Evolutionary conservation across 2,329 filamentous ascomycete genomes (phyloP).

Genomic region (Calonectria henricotiae): DNA sequence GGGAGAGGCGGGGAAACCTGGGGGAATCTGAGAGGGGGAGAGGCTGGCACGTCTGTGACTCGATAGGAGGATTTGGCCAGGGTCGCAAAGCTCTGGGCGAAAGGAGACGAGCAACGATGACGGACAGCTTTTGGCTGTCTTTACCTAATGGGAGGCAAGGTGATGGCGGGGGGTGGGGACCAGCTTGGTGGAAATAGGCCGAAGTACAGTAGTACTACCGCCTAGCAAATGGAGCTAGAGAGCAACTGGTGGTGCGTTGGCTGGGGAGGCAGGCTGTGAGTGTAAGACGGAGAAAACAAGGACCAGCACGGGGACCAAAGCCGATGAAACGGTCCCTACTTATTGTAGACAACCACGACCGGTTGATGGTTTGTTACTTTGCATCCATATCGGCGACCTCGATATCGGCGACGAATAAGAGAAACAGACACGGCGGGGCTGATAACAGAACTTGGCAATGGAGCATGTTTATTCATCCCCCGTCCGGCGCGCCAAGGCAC

Average conservation of each 20-base stretch:
- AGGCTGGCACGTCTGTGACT: slow-evolving; percentile 31
- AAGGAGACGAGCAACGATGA: slow-evolving; percentile 14
- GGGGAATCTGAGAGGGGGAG: slow-evolving; percentile 30
- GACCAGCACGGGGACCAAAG: neutral
- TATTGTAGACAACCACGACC: slow-evolving; percentile 16
- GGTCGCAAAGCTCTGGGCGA: neutral
- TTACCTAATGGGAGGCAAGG: slow-evolving; percentile 34
- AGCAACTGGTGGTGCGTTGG: slow-evolving; percentile 2
- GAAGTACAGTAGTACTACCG: slow-evolving; percentile 15
- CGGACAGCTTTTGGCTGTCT: slow-evolving; percentile 22
- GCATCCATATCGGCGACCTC: slow-evolving; percentile 31
- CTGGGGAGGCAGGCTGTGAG: slow-evolving; percentile 11
- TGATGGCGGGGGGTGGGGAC: slow-evolving; percentile 19
- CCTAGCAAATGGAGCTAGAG: slow-evolving; percentile 13
- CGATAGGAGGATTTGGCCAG: slow-evolving; percentile 18
- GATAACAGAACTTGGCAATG: slow-evolving; percentile 37
- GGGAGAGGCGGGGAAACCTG: slow-evolving; percentile 42
- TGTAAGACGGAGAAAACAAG: slow-evolving; percentile 3
- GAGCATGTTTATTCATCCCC: slow-evolving; percentile 20
- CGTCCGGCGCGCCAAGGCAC: slow-evolving; percentile 23
- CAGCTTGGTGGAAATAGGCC: slow-evolving; percentile 23
- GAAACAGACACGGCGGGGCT: slow-evolving; percentile 29
- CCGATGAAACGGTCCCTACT: slow-evolving; percentile 21
- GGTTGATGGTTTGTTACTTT: neutral
- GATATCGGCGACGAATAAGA: slow-evolving; percentile 32